Percentiles rank a stretch among this genome's conserved stretches.
phyloP scores from a whole-genome alignment of 768 basidiomycete genomes.

The Hydnum rufescens region DNA sequence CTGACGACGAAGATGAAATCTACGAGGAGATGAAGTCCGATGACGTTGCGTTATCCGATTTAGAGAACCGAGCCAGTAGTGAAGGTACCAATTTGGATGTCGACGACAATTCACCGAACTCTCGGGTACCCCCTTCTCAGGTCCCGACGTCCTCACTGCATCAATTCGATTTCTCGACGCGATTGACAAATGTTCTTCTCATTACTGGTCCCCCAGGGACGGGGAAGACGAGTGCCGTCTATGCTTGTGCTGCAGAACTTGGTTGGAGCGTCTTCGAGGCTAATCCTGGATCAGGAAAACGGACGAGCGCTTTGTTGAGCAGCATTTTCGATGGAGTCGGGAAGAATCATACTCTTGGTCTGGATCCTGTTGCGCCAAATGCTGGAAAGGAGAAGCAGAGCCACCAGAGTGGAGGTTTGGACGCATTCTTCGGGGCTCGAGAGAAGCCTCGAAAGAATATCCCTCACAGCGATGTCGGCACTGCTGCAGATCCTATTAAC shows the following conservation, averaged over 20 bases:
- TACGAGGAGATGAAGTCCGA: constrained; percentile 21
- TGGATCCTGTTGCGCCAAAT: background rate
- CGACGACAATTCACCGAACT: background rate
- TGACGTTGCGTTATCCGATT: constrained; percentile 19
- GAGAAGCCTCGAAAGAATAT: background rate
- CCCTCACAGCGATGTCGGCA: background rate
- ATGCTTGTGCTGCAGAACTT: constrained; percentile 84
- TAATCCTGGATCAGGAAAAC: constrained; percentile 82
- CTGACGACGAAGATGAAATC: constrained; percentile 22
- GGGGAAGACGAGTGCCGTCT: constrained; percentile 85
- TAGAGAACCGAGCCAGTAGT: background rate
- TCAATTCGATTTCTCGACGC: constrained; percentile 5
- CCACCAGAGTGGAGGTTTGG: background rate
- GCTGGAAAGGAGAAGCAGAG: background rate
- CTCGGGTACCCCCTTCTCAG: background rate
- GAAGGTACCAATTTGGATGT: background rate
- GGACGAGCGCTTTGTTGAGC: constrained; percentile 60
- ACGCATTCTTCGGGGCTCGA: background rate
- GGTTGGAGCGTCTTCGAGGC: constrained; percentile 96
- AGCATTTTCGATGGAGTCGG: constrained; percentile 80
- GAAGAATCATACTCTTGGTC: constrained; percentile 69
- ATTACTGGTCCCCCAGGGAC: constrained; percentile 63
- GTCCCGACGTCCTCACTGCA: background rate
- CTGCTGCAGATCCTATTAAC: background rate
- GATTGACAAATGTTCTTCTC: constrained; percentile 71